phyloP scores from a whole-genome alignment of 164 flowering plant genomes.

The Saururus chinensis region DNA sequence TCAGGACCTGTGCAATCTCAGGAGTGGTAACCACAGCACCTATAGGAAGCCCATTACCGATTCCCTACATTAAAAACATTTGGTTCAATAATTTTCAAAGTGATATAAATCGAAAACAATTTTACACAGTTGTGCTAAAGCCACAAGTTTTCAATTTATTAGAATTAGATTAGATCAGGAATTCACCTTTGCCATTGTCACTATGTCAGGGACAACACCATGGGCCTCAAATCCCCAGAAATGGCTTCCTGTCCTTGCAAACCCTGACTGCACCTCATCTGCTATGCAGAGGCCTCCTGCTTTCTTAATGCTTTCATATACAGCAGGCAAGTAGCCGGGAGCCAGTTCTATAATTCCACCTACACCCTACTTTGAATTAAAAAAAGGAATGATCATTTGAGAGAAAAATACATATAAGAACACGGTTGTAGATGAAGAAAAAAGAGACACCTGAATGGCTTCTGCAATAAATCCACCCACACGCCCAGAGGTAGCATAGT shows the following conservation, averaged over 20 bases:
- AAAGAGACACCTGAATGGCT: constrained; percentile 66
- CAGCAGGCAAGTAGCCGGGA: constrained; percentile 83
- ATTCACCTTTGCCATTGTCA: constrained; percentile 91
- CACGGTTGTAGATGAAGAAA: not conserved
- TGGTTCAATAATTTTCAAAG: too few species aligned
- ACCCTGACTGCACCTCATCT: constrained; percentile 90
- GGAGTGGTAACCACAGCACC: constrained; percentile 99
- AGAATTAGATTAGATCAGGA: not conserved
- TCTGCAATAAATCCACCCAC: constrained; percentile 81
- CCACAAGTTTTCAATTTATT: not conserved
- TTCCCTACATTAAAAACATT: constrained; percentile 41
- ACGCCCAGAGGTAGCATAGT: constrained; percentile 73
- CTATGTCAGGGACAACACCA: constrained; percentile 93
- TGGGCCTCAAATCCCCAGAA: constrained; percentile 94
- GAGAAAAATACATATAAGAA: too few species aligned
- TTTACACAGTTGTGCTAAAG: not conserved
- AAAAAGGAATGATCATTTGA: not conserved
- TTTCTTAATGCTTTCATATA: constrained; percentile 43
- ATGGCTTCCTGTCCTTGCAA: constrained; percentile 83
- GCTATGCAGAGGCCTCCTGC: constrained; percentile 93
- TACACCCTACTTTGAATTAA: constrained; percentile 49
- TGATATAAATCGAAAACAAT: too few species aligned
- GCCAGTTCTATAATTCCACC: constrained; percentile 88
- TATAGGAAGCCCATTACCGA: constrained; percentile 92
- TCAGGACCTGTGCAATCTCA: constrained; percentile 77